Conservation (phyloP, 139 green algal genomes). For the Coelastrella sp. region DNA sequence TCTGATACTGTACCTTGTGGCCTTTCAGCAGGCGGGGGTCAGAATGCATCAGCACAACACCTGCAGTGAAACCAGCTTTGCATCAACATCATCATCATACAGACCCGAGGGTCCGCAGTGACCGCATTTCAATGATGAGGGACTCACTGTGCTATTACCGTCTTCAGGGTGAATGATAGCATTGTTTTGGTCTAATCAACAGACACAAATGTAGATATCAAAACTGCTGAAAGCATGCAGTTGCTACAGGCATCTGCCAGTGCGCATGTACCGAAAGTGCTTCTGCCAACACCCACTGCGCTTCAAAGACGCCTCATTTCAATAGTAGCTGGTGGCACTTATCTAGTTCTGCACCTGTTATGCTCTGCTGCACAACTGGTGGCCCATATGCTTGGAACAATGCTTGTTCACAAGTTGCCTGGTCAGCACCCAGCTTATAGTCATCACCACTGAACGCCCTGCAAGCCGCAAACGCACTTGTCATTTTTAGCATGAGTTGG, state of each 20-base stretch:
- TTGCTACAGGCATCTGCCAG: too few species aligned
- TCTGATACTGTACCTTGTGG: too few species aligned
- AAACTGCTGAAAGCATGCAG: too few species aligned
- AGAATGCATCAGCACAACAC: conserved; percentile 18
- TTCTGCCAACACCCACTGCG: neutral
- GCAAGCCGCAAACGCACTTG: neutral
- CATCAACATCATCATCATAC: too few species aligned
- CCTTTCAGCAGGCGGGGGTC: too few species aligned
- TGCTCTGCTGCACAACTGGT: neutral
- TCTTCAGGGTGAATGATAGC: too few species aligned
- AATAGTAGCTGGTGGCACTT: neutral
- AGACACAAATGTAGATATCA: too few species aligned
- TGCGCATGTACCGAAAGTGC: too few species aligned
- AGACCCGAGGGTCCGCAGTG: too few species aligned
- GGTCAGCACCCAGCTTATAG: neutral
- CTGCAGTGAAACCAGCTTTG: neutral
- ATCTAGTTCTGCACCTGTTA: neutral
- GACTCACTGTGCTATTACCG: too few species aligned
- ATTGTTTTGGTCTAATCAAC: too few species aligned
- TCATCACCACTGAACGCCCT: conserved; percentile 8
- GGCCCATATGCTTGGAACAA: conserved; percentile 12
- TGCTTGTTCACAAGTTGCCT: neutral
- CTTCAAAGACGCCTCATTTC: neutral
- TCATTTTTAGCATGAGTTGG: neutral
- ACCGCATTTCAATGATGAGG: too few species aligned